Evolutionary conservation across 177 flowering plant species (phyloP), one percentile per base, ranked within the genome.

Genomic region (Tripterygium wilfordii): DNA sequence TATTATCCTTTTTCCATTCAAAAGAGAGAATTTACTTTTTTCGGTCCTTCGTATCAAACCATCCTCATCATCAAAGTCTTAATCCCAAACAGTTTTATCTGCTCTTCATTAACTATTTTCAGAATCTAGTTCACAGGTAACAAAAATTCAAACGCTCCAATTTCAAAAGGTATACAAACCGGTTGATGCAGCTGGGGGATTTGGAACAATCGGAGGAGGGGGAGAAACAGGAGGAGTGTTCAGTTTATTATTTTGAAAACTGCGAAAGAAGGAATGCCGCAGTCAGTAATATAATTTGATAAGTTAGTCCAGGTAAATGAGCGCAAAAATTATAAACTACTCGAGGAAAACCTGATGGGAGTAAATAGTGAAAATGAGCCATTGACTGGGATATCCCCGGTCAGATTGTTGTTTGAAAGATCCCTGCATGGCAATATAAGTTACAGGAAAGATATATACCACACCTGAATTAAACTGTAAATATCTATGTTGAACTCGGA

Each of bases 281-380:
- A 59, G 24, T 69, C 22, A 66, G 48, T 13, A 10, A 8, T 4
- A n/a, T n/a, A n/a, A n/a, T n/a, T n/a, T n/a, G n/a, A n/a, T n/a
- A n/a, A n/a, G n/a, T n/a, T n/a, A n/a, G n/a, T n/a, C 28, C 29
- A 42, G 3, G 8, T 23, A 42, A 13, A 23, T 12, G 28, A 42
- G n/a, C 35, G 7, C 8, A 9, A 39, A 1, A 51, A 21, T 8
- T 22, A 24, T 5, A 25, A 29, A 37, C 4, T 21, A 27, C n/a
- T 21, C 10, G 39, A 32, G 17, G 51, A 21, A 40, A 43, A 83
- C 95, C 95, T 86, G 66, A 81, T 74, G 37, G 84, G 80, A 49
- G 88, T 83, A 57, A 86, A 83, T 8, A 65, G 60, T 27, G 72
- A 66, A 59, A 86, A 86, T 26, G 95, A 86, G 22, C 95, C 95